phyloP scores from a whole-genome alignment of 2,329 filamentous ascomycete species.

The Diplodia mutila region DNA sequence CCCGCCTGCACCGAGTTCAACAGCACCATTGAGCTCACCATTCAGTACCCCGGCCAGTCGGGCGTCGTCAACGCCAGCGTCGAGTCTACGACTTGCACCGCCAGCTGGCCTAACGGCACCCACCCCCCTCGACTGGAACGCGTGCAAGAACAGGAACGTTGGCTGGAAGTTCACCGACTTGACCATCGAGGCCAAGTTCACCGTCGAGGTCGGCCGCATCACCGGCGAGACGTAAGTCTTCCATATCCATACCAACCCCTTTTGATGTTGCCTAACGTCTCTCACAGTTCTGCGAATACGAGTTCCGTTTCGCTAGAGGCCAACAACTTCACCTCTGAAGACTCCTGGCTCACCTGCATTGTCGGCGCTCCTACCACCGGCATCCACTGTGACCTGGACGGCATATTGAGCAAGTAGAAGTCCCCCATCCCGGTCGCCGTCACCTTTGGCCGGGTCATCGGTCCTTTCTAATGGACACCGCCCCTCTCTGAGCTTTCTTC shows the following conservation, averaged over 20 bases:
- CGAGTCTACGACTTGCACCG: constrained; percentile 25
- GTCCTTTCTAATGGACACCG: background rate
- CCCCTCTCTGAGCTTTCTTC: background rate
- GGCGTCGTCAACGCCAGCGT: constrained; percentile 25
- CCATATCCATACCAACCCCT: background rate
- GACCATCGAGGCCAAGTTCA: constrained; percentile 19
- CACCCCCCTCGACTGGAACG: constrained; percentile 7
- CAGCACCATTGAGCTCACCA: constrained; percentile 33
- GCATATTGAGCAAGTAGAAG: constrained; percentile 11
- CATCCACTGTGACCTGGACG: constrained; percentile 24
- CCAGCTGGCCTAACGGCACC: constrained; percentile 20
- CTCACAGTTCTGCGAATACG: background rate
- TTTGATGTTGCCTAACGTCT: background rate
- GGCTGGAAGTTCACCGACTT: constrained; percentile 18
- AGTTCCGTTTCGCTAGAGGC: constrained; percentile 12
- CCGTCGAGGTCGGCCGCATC: constrained; percentile 8
- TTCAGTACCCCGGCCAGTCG: constrained; percentile 21
- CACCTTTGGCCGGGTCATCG: background rate
- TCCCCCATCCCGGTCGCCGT: background rate
- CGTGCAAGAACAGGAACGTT: constrained; percentile 1
- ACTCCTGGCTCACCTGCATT: constrained; percentile 23
- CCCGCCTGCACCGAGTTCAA: constrained; percentile 31
- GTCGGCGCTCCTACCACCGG: constrained; percentile 24
- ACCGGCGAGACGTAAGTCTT: background rate
- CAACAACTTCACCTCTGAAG: constrained; percentile 2